Evolutionary conservation across 805 yeast genomes (phyloP), one percentile per base, ranked within the genome.

Genomic region (Kuraishia piskuri): DNA sequence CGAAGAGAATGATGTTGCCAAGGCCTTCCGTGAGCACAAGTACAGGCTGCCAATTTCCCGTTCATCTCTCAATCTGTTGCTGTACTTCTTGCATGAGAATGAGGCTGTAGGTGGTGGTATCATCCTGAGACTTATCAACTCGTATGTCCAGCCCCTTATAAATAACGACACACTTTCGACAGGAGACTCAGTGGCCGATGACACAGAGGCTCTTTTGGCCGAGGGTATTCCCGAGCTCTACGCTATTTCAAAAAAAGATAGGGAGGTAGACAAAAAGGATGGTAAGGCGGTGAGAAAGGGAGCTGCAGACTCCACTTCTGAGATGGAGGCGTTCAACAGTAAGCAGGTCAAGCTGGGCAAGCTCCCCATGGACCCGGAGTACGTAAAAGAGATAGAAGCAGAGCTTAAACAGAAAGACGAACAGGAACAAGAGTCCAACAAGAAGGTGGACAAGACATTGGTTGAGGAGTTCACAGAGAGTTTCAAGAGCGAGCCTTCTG

Each of bases 51-150:
- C 80, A 47, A 82, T 92, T 49, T 86, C 96, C 14, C 84, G 88
- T 57, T 90, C 97, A 1, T 82, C 96, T 3, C 77, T 92, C 63
- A 94, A 90, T 65, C 71, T 92, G 59, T 76, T 94, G 58, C 74
- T 94, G 52, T 88, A 89, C 65, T 92, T 90, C 60, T 69, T 94
- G 53, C 96, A 90, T 65, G 97, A 92, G 63, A 89, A 90, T 65
- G 97, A 90, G 68, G 86, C 86, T 9, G 84, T 84, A 53, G 98
- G 98, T 47, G 98, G 98, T 1, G 86, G 91, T 1, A 79, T 92
- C 44, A 75, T 92, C 52, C 88, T 94, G 50, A 75, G 97, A 59
- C 77, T 90, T 50, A 84, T 94, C 57, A 94, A 94, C 71, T 91
- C 90, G 69, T 83, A 89, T 66, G 75, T 94, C 60, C 83, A 77